These are phyloP conservation scores for Mortierella sp. DNA, from an alignment of 371 early-diverging fungal genomes.

Conservation along the genomic window DNA sequence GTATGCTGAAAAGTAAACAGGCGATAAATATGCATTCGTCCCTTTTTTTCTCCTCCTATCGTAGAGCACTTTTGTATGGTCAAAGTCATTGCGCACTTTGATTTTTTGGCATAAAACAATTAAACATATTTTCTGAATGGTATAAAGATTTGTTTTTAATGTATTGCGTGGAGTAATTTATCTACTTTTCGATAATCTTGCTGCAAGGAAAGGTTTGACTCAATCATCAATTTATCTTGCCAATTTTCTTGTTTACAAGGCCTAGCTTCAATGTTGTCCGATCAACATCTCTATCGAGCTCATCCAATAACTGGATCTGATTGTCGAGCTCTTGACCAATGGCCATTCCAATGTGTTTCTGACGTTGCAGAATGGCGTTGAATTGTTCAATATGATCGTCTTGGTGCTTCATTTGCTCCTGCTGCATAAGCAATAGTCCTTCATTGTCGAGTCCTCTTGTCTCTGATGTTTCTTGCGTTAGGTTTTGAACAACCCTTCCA, in stretches of 20 bases:
- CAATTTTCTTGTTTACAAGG: constrained; percentile 80
- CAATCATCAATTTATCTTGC: constrained; percentile 69
- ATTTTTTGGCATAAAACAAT: background rate
- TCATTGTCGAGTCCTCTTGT: constrained; percentile 82
- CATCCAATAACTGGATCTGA: constrained; percentile 88
- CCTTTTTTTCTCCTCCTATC: background rate
- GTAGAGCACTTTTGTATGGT: constrained; percentile 15
- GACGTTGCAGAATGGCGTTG: constrained; percentile 77
- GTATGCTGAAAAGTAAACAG: constrained; percentile 51
- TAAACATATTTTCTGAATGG: background rate
- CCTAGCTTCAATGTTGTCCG: constrained; percentile 81
- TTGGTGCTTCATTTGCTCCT: constrained; percentile 82
- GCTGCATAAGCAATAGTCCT: constrained; percentile 80
- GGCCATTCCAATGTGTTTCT: constrained; percentile 84
- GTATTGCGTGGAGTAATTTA: background rate
- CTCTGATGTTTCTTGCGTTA: constrained; percentile 77
- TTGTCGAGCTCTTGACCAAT: constrained; percentile 89
- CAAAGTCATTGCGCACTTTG: background rate
- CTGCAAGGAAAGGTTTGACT: background rate
- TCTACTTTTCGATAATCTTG: constrained; percentile 1
- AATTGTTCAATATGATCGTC: constrained; percentile 84
- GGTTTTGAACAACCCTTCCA: constrained; percentile 67
- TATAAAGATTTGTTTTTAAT: background rate
- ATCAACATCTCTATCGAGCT: constrained; percentile 82
- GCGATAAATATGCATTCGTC: background rate